Conservation (phyloP, 495 filamentous ascomycete genomes). For the Monascus purpureus region DNA sequence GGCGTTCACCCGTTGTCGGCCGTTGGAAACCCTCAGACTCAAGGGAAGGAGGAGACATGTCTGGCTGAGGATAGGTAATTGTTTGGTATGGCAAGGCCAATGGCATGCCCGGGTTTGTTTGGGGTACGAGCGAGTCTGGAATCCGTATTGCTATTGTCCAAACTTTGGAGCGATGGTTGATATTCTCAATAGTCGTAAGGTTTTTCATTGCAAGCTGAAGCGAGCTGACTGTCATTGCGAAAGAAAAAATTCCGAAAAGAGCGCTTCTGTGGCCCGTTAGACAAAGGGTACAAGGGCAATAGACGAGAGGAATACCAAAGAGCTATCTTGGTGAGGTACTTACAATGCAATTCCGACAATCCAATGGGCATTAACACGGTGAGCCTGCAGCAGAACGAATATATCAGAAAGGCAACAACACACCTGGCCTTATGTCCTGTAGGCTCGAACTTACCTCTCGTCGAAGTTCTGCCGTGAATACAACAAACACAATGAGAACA, state of each 20-base stretch:
- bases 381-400: slow-evolving; percentile 11
- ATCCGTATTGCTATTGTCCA: slow-evolving; percentile 69
- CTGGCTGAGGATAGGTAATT: slow-evolving; percentile 28
- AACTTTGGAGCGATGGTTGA: slow-evolving; percentile 44
- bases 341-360: slow-evolving; percentile 41
- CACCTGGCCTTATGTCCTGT: too few species aligned
- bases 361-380: slow-evolving; percentile 35
- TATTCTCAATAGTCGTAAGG: slow-evolving; percentile 68
- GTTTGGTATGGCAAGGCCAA: slow-evolving; percentile 33
- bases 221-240: slow-evolving; percentile 58
- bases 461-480: slow-evolving; percentile 36
- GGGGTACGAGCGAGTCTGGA: slow-evolving; percentile 33
- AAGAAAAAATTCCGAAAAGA: slow-evolving; percentile 64
- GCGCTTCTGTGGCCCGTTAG: slow-evolving; percentile 26
- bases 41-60: slow-evolving; percentile 6
- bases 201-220: slow-evolving; percentile 55
- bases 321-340: slow-evolving; percentile 11
- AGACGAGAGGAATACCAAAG: slow-evolving; percentile 4
- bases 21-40: slow-evolving; percentile 1
- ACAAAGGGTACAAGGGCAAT: background rate
- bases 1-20: slow-evolving; percentile 17
- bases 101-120: slow-evolving; percentile 16
- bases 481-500: slow-evolving; percentile 43
- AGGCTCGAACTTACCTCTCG: slow-evolving; percentile 15
- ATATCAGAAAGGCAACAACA: slow-evolving; percentile 3